Conservation (phyloP, 371 early-diverging fungal species). For the Rhizopus delemar region DNA sequence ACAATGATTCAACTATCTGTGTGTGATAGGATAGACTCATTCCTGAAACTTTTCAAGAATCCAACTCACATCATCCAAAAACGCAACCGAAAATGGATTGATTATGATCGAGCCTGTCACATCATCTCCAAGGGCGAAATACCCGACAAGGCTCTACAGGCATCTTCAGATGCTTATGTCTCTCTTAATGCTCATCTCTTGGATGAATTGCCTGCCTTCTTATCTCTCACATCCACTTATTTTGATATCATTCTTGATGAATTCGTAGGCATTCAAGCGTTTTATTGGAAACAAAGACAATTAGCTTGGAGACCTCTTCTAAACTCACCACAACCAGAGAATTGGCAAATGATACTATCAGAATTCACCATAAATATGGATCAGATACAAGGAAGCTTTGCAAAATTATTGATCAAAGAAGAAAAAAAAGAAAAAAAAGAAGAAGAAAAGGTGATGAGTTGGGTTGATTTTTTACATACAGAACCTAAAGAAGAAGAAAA, state of each 20-base stretch:
- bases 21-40: constrained; percentile 60
- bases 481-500: constrained; percentile 1
- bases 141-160: constrained; percentile 66
- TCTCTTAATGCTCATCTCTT: constrained; percentile 77
- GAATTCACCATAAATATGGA: constrained; percentile 28
- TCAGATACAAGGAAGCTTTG: constrained; percentile 44
- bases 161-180: constrained; percentile 70
- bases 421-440: neutral
- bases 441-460: constrained; percentile 1
- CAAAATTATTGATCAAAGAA: constrained; percentile 23
- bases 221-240: constrained; percentile 60
- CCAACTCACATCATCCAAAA: constrained; percentile 77
- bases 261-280: constrained; percentile 45
- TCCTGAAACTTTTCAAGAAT: constrained; percentile 64
- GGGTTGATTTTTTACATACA: constrained; percentile 1
- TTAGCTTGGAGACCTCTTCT: constrained; percentile 41
- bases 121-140: constrained; percentile 63
- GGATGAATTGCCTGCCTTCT: constrained; percentile 76
- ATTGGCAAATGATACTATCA: neutral
- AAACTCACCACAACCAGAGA: too few species aligned
- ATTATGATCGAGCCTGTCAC: constrained; percentile 69
- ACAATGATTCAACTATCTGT: constrained; percentile 43
- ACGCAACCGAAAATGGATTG: constrained; percentile 73
- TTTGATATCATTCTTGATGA: constrained; percentile 64
- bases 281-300: constrained; percentile 36